phyloP scores from a whole-genome alignment of 225 moss, liverwort and hornwort species.

The Marchantia paleacea region DNA sequence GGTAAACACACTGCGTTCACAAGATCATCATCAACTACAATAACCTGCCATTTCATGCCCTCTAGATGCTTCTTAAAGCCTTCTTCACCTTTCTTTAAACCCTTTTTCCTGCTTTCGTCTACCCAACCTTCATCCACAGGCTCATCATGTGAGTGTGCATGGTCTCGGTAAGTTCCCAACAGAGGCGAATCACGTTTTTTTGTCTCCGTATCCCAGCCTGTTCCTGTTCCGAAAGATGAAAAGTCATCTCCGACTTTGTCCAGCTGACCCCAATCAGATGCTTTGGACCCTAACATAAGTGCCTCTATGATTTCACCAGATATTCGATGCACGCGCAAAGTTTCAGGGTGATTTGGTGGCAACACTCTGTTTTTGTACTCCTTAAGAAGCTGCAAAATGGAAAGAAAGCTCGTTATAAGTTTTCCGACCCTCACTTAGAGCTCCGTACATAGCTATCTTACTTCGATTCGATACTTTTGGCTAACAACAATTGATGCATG shows the following conservation, averaged over 20 bases:
- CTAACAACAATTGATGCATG: no score
- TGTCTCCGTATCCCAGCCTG: constrained; percentile 8
- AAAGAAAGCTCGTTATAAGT: neutral
- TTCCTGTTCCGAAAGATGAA: constrained; percentile 14
- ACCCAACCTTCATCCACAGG: constrained; percentile 81
- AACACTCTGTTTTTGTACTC: constrained; percentile 55
- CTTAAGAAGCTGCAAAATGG: constrained; percentile 57
- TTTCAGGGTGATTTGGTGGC: constrained; percentile 73
- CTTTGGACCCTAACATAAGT: constrained; percentile 65
- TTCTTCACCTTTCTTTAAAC: constrained; percentile 60
- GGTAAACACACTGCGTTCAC: constrained; percentile 94
- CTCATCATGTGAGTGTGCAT: constrained; percentile 58
- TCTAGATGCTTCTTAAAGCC: constrained; percentile 67
- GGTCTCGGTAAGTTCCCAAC: constrained; percentile 25
- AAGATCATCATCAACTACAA: constrained; percentile 75
- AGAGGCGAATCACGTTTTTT: constrained; percentile 24
- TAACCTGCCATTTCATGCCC: constrained; percentile 82
- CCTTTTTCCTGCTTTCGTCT: constrained; percentile 77
- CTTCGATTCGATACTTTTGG: no score
- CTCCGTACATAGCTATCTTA: no score
- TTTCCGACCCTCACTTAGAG: neutral
- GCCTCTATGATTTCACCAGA: constrained; percentile 69
- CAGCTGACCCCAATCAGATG: constrained; percentile 53
- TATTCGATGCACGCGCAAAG: constrained; percentile 62
- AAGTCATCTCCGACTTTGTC: constrained; percentile 35